Base-by-base conservation (phyloP, 2,329 filamentous ascomycete species). In the Beauveria sp. region DNA sequence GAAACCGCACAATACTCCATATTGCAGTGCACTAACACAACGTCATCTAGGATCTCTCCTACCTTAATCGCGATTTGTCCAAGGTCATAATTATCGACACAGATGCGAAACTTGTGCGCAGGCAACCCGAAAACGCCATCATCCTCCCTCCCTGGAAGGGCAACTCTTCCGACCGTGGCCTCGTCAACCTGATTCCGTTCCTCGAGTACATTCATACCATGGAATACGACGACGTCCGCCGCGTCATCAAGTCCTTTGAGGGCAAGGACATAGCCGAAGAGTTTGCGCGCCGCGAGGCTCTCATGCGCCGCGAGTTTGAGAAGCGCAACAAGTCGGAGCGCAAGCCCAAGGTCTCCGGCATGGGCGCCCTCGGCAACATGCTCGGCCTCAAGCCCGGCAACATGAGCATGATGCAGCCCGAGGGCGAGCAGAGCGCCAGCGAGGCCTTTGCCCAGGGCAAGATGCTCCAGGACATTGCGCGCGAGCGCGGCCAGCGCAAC, bases 11-110 rank as follows among this genome's bases (percentile, higher is more conserved):
- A 14, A 28, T 41, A 43, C 5, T 22, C 3, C n/a, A 24, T 9
- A 20, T 6, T 20, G 3, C 30, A 40, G 30, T 52, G 2, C 4
- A 20, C 58, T 61, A 54, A 24, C 66, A 70, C 61, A 71, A 14
- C n/a, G 6, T 37, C 18, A 22, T 16, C 10, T 68, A 96, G 91
- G 94, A 99, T 72, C 85, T 99, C n/a, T 92, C 92, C 2, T 97
- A 96, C 76, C 85, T 99, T 54, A 99, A 99, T 79, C 90, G 94
- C 62, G 92, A 96, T 70, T 83, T 97, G 40, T 94, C 90, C 66
- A 97, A 97, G 78, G 91, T 96, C 54, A 91, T 99, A 72, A 87
- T 99, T 68, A 84, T 99, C 70, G 94, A 99, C 73, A 96, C 91
- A 53, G 87, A 96, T 65, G 77, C 88, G 44, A 79, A 84, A 46